Base-by-base conservation (phyloP, 257 asterid genomes). In the Plectranthus barbatus region DNA sequence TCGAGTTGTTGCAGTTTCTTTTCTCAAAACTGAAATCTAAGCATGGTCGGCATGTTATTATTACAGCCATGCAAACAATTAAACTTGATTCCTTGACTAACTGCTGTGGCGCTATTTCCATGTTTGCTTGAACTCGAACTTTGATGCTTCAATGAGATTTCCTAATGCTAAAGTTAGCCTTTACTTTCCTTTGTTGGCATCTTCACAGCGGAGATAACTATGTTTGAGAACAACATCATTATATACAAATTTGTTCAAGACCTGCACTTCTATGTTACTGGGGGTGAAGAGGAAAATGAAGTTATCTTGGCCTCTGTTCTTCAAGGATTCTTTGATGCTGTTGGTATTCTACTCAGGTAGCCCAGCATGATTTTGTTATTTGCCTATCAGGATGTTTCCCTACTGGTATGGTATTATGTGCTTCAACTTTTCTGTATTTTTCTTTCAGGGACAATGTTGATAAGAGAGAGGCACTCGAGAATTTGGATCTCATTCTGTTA, bases 261-360 rank as follows among this genome's bases (percentile, higher is more conserved):
- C 77, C 90, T 88, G 60, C 95, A 86, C 73, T 86, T 88, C 67
- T 88, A 73, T 72, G 95, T 88, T 55, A 82, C 83, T 19, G 95
- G 96, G 31, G 74, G 92, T 64, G 96, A 86, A 78, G 78, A 82
- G 50, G 95, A 86, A 77, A 88, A 88, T 69, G 95, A 88, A 81
- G 67, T 88, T 48, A 82, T 88, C 50, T 73, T 88, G 68, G 77
- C 90, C 49, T 66, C 85, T 51, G 95, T 82, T 64, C 96, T 88
- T 65, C 85, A 80, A 68, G 96, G 93, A 45, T 81, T 82, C 72
- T 86, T 79, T 76, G 96, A 82, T 67, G 88, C 95, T 53, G 86
- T 86, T 54, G 85, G 78, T 60, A 76, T 83, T 68, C 79, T 88
- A n/a, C 95, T 86, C 70, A 88, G 93, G 95, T 88, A 77, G 29